Conservation (phyloP, 129 eudicot species). For the Flaveria bidentis region DNA sequence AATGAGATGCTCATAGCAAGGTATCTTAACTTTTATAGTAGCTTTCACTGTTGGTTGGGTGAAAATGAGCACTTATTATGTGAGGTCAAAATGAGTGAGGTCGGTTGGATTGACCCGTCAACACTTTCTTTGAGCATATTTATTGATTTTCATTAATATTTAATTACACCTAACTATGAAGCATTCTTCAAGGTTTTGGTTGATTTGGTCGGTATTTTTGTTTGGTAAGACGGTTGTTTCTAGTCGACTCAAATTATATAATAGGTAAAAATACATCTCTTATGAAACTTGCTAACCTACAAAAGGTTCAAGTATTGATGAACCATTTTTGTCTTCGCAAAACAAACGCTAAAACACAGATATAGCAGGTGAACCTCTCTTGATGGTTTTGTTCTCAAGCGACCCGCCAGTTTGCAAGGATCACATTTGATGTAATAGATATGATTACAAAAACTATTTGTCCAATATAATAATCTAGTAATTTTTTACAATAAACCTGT, state of each 20-base stretch:
- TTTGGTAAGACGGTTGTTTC: too few species aligned
- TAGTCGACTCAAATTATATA: too few species aligned
- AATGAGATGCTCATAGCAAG: constrained; percentile 83
- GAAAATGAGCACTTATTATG: neutral
- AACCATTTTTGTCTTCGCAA: too few species aligned
- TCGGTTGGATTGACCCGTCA: neutral
- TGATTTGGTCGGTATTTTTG: too few species aligned
- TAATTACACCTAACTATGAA: neutral
- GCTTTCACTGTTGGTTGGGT: neutral
- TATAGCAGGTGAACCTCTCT: too few species aligned
- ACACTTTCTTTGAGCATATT: too few species aligned
- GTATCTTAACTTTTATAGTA: constrained; percentile 27
- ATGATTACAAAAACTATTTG: neutral
- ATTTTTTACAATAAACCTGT: neutral
- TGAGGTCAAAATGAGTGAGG: neutral
- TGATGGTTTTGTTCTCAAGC: too few species aligned
- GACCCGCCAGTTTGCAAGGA: neutral
- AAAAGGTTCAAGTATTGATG: too few species aligned
- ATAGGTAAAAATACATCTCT: too few species aligned
- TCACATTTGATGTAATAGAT: neutral
- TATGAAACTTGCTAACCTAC: too few species aligned
- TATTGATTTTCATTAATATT: too few species aligned
- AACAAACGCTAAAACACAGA: too few species aligned
- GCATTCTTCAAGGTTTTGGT: neutral
- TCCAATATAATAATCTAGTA: neutral